Evolutionary conservation across 495 filamentous ascomycete species (phyloP).

Genomic region (Hypoxylon fuscum): DNA sequence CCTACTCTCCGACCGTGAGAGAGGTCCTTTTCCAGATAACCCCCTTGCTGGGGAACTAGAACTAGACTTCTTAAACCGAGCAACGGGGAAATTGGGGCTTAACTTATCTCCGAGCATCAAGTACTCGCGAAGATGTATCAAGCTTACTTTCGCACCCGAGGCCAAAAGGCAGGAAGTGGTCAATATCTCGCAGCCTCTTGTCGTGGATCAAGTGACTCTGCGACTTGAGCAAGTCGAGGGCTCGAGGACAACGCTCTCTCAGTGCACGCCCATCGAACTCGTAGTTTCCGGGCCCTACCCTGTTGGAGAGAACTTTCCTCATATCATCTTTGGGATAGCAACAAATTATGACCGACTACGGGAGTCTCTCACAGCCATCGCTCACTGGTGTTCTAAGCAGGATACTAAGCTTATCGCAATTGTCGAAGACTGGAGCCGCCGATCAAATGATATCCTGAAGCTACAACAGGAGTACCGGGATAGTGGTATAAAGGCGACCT

Average conservation of each 20-base stretch:
- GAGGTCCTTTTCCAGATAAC: too few relatives aligned
- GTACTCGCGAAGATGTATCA: constrained; percentile 2
- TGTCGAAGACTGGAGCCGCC: constrained; percentile 52
- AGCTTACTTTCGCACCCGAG: neutral
- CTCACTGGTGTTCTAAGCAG: constrained; percentile 67
- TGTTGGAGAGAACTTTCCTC: constrained; percentile 24
- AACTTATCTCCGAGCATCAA: neutral
- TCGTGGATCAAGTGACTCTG: constrained; percentile 2
- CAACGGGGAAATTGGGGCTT: neutral
- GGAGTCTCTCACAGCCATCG: constrained; percentile 62
- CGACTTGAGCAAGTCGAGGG: neutral
- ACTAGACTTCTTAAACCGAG: neutral
- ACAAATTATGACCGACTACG: constrained; percentile 63
- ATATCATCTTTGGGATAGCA: constrained; percentile 63
- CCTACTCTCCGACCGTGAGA: neutral
- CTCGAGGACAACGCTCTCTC: neutral
- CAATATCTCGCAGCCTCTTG: neutral
- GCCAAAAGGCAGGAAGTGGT: neutral
- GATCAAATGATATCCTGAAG: constrained; percentile 13
- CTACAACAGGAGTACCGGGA: constrained; percentile 42
- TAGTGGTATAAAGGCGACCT: constrained; percentile 58
- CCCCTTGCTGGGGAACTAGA: neutral
- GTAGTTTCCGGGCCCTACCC: constrained; percentile 42
- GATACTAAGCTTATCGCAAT: constrained; percentile 62
- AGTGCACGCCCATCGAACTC: constrained; percentile 32